Evolutionary conservation across 2,329 filamentous ascomycete genomes (phyloP), one percentile per base, ranked within the genome.

Genomic region (Westerdykella sp.): DNA sequence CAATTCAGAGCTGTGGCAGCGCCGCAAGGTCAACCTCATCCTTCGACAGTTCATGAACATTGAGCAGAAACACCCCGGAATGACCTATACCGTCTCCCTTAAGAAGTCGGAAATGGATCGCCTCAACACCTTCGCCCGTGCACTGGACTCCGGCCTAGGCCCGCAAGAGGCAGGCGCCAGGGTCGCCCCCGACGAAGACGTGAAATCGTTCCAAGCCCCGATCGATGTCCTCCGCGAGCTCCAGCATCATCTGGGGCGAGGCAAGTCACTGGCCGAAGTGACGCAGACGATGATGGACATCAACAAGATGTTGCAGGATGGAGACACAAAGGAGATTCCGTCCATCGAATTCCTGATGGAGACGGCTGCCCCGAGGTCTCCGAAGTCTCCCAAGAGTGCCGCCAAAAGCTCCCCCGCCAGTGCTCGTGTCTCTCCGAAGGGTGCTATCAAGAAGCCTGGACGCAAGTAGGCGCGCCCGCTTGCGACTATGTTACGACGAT

Each of bases 21-120:
- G 47, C 4, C 57, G 58, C 44, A 68, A 68, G 45, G 46, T 64
- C 22, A 41, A 47, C 34, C 53, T 67, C 6, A 65, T 68, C 41
- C 22, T 54, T 6, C 55, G 57, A 18, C 63, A 67, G 36, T 60
- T 68, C 40, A 48, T 57, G 22, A 38, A 51, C 10, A 67, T 68
- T 41, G 57, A 65, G 37, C 23, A 42, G 0, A 47, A 60, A 41
- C 51, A 55, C 37, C 62, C 63, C 0, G 59, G 61, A 16, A 61
- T 59, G 0, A 57, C 47, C 0, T 68, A 66, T 46, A 50, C 56
- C 11, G 54, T 68, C 25, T 35, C 44, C 2, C 46, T 67, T 40
- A 67, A 67, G 53, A 65, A 63, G 46, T 60, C 59, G 0, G 65
- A 68, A 42, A 57, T 63, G 38, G 43, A 45, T 6, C 63, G 65